These are phyloP conservation scores for Zygosaccharomyces sapae DNA, from an alignment of 1,139 yeast genomes.

Conservation along the genomic window DNA sequence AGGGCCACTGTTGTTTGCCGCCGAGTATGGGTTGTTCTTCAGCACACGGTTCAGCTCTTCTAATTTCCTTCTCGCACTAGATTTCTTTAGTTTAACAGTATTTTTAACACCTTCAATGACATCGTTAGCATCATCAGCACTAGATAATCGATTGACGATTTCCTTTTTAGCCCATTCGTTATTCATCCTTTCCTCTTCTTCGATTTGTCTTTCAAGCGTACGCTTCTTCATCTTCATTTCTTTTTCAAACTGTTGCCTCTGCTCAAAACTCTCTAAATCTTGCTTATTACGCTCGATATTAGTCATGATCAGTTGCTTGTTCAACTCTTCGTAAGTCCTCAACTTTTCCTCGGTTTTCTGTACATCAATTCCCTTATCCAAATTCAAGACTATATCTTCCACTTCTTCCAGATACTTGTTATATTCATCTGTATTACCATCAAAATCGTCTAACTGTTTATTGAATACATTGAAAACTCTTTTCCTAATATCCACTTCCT, in stretches of 20 bases:
- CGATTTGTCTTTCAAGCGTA: constrained; percentile 63
- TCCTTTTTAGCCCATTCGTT: constrained; percentile 61
- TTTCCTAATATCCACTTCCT: constrained; percentile 86
- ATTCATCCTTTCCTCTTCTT: constrained; percentile 61
- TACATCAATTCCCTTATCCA: constrained; percentile 65
- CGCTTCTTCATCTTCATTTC: constrained; percentile 57
- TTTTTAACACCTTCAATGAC: constrained; percentile 52
- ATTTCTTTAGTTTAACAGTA: constrained; percentile 58
- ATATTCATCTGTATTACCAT: constrained; percentile 50
- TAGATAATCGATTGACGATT: constrained; percentile 62
- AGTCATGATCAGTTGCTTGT: constrained; percentile 70
- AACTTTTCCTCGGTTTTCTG: constrained; percentile 69
- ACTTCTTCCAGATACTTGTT: constrained; percentile 79
- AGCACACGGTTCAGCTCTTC: constrained; percentile 54
- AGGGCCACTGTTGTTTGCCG: constrained; percentile 19
- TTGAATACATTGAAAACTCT: constrained; percentile 75
- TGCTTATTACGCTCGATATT: constrained; percentile 68
- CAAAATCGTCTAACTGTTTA: constrained; percentile 74
- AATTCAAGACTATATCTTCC: constrained; percentile 74
- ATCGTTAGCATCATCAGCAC: constrained; percentile 46
- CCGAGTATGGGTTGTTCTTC: constrained; percentile 35
- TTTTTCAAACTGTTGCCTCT: constrained; percentile 51
- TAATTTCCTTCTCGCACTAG: constrained; percentile 60
- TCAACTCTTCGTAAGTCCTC: constrained; percentile 67
- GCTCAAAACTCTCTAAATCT: constrained; percentile 55